Evolutionary conservation across 768 basidiomycete species (phyloP).

Genomic region (Russula ochroleuca): DNA sequence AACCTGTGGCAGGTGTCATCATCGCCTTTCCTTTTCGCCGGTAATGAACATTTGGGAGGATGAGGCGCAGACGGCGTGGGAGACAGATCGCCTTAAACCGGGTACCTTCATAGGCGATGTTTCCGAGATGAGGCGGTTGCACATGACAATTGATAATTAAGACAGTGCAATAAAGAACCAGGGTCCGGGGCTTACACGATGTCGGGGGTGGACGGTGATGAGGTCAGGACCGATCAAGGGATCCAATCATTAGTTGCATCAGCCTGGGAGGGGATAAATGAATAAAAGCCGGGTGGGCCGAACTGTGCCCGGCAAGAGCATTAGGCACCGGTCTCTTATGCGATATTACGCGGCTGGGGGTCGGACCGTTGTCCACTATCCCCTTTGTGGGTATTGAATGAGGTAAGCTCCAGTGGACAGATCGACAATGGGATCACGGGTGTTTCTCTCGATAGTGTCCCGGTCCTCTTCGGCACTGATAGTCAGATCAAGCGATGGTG

Average conservation of each 20-base stretch:
- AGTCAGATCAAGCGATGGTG: background rate
- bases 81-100: background rate
- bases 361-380: background rate
- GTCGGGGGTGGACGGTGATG: background rate
- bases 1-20: background rate
- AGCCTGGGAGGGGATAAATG: background rate
- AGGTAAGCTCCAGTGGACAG: background rate
- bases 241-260: background rate
- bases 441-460: background rate
- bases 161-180: background rate
- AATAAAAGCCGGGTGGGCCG: constrained; percentile 19
- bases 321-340: constrained; percentile 9
- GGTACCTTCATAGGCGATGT: background rate
- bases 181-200: background rate
- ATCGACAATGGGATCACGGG: background rate
- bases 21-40: background rate
- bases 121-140: background rate
- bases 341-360: background rate
- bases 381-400: background rate
- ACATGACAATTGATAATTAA: background rate
- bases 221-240: background rate
- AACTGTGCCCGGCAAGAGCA: background rate
- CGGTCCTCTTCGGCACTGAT: background rate
- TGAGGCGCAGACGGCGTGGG: background rate
- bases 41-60: background rate